Evolutionary conservation across 2,329 filamentous ascomycete genomes (phyloP), one percentile per base, ranked within the genome.

Genomic region (Sarocladium kiliense): DNA sequence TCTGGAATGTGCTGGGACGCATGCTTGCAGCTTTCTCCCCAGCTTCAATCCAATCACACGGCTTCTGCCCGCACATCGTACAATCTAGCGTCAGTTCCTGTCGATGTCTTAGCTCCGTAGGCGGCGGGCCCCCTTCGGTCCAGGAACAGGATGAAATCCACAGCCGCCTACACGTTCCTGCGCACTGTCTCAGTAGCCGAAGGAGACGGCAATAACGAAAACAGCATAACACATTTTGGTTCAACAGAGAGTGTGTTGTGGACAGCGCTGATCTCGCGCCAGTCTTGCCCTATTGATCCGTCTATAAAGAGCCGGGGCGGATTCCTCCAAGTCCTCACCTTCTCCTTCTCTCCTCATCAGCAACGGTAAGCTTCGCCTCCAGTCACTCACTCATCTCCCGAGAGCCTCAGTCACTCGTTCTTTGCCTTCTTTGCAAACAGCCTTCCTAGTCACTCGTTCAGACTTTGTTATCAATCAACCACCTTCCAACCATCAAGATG

Each of bases 391-490:
- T 57, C 36, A 44, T 26, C 42, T 55, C 37, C 54, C 53, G 47
- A 55, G 56, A 55, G 53, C 54, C 50, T 53, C 25, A 53, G 45
- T 57, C 56, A 55, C 23, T 57, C 54, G 19, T 49, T 55, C 36
- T 41, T 27, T 53, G 14, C 30, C 19, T 39, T 53, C 49, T 53
- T 41, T 53, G 36, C 47, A 32, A 32, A 51, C 11, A n/a, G 25
- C 47, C 27, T 51, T 27, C 47, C 47, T 51, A 21, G 23, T 36
- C 47, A 19, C 47, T 51, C 27, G 18, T 36, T 51, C 27, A 51
- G 30, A 36, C 47, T 51, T 36, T 51, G 26, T 51, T 21, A n/a
- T 10, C 30, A 49, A 49, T n/a, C 6, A 53, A 39, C 32, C 50
- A 53, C 3, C 42, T 18, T 18, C 6, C 9, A 51, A 51, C 50